Evolutionary conservation across 1,284 basidiomycete species (phyloP).

Genomic region (Tilletiopsis washingtonensis): DNA sequence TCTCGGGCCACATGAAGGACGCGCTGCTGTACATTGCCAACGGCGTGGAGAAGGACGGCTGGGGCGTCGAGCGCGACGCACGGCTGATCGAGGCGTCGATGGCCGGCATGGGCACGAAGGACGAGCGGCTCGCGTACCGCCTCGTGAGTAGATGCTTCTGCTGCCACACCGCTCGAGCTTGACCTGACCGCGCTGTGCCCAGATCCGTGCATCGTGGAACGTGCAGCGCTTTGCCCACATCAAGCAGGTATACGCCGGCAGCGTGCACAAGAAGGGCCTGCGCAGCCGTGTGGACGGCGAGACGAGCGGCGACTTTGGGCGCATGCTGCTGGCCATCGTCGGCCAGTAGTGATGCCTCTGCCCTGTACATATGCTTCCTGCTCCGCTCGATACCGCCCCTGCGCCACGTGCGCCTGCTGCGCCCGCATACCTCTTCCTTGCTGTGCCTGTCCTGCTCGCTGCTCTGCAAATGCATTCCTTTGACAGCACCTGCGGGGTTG

Average conservation of each 20-base stretch:
- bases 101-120: constrained; percentile 44
- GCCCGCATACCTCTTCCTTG: too few species aligned
- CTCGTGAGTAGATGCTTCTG: constrained; percentile 8
- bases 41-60: constrained; percentile 26
- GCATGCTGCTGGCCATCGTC: constrained; percentile 27
- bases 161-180: constrained; percentile 26
- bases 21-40: constrained; percentile 40
- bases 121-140: constrained; percentile 29
- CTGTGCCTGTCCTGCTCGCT: too few species aligned
- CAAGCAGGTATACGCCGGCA: constrained; percentile 40
- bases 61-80: constrained; percentile 39
- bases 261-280: constrained; percentile 36
- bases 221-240: constrained; percentile 31
- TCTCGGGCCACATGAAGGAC: constrained; percentile 42
- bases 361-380: too few species aligned
- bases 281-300: constrained; percentile 33
- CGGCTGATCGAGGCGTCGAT: constrained; percentile 39
- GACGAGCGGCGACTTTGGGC: constrained; percentile 37
- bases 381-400: too few species aligned
- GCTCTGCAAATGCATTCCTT: too few species aligned
- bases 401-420: too few species aligned
- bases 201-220: constrained; percentile 39
- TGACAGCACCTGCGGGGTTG: too few species aligned
- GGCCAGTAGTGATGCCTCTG: too few species aligned
- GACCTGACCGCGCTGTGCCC: constrained; percentile 33